Conservation (phyloP, 768 basidiomycete genomes). For the Russula sp. region DNA sequence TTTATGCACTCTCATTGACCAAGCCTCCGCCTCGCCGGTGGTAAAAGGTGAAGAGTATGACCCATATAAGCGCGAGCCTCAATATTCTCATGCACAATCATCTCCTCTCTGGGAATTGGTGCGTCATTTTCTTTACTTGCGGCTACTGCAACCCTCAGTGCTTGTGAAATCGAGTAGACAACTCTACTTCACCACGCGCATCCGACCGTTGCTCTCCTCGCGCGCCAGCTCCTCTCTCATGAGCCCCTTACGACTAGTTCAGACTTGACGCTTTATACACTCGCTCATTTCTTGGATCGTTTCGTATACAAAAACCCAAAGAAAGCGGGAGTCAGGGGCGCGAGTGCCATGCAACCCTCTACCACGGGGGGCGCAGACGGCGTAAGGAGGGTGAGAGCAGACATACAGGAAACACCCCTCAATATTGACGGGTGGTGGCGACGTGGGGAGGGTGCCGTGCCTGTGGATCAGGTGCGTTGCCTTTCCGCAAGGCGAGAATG, state of each 20-base stretch:
- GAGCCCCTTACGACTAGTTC: slow-evolving; percentile 75
- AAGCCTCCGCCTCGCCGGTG: background rate
- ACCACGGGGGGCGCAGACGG: slow-evolving; percentile 58
- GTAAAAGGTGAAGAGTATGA: slow-evolving; percentile 51
- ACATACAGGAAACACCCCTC: slow-evolving; percentile 45
- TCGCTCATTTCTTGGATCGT: slow-evolving; percentile 92
- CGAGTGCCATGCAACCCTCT: slow-evolving; percentile 93
- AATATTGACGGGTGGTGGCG: slow-evolving; percentile 76
- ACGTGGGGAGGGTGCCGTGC: slow-evolving; percentile 62
- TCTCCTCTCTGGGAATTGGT: slow-evolving; percentile 91
- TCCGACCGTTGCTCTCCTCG: slow-evolving; percentile 82
- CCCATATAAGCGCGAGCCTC: slow-evolving; percentile 83
- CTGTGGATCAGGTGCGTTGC: slow-evolving; percentile 72
- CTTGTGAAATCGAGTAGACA: slow-evolving; percentile 38
- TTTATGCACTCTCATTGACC: slow-evolving; percentile 38
- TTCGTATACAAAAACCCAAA: slow-evolving; percentile 98
- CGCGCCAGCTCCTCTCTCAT: slow-evolving; percentile 68
- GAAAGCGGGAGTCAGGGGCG: slow-evolving; percentile 61
- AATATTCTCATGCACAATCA: slow-evolving; percentile 72
- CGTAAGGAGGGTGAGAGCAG: slow-evolving; percentile 65
- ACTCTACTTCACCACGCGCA: slow-evolving; percentile 86
- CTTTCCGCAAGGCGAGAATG: background rate
- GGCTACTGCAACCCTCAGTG: background rate
- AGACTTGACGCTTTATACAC: slow-evolving; percentile 88
- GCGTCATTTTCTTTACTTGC: slow-evolving; percentile 28